Base-by-base conservation (phyloP, 768 basidiomycete species). In the Daedalea quercina region DNA sequence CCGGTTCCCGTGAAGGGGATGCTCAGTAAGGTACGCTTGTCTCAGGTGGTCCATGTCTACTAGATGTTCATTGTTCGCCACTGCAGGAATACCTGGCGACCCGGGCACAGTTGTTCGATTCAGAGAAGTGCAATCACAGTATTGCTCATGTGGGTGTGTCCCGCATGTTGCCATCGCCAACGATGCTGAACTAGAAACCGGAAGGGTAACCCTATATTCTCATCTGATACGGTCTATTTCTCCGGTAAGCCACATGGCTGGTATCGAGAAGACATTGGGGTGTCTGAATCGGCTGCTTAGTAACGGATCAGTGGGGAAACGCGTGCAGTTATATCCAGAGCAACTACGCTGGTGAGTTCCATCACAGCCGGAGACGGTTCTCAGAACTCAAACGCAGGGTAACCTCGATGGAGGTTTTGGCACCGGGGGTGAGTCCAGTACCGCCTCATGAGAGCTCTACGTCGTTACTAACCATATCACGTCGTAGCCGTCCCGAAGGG, bases 181-280 rank as follows among this genome's bases (percentile, higher is more conserved):
- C 25, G 7, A 11, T 13, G 51, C 49, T 28, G 22, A 23, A 11
- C 31, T 49, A 42, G 9, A 13, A 51, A 13, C 52, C 34, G 20
- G 22, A 22, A 91, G 82, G 94, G 94, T 3, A 81, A 83, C 55
- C 94, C 93, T 1, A 74, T 84, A 24, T 80, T 86, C 56, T 89
- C 89, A 1, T 90, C 90, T 1, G 95, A 99, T 66, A 97, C 95
- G 0, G 92, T 96, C 13, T 96, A 97, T 65, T 94, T 98, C 63
- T 83, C 93, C 7, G 88, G 87, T 81, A 67, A 43, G 19, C n/a
- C n/a, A 33, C 20, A 45, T 26, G 52, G 23, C 17, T 42, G 24
- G 31, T 26, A 45, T 31, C 4, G 6, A 11, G 28, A 31, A 6
- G 6, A 31, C 4, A 31, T 11, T 31, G 28, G 13, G 23, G 40